phyloP scores from a whole-genome alignment of 441 rosid genomes.

The Adansonia grandidieri region DNA sequence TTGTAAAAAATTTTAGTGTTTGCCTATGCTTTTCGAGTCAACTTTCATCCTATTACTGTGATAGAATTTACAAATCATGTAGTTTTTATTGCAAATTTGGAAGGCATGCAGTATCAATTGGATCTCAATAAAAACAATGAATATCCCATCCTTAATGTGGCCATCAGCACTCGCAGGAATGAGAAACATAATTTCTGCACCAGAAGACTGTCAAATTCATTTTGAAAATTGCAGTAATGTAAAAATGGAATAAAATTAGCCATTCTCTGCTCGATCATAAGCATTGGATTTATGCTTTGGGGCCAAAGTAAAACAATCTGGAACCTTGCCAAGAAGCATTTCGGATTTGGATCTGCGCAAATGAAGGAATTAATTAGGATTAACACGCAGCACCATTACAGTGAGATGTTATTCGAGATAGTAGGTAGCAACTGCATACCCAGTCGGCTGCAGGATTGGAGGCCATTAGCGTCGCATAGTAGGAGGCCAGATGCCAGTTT shows the following conservation, averaged over 20 bases:
- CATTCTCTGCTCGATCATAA: no score
- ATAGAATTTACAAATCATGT: not conserved
- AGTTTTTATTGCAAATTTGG: no score
- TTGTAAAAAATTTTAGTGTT: not conserved
- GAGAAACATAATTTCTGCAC: not conserved
- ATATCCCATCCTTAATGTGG: not conserved
- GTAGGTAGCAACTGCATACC: conserved; percentile 43
- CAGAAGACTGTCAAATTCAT: not conserved
- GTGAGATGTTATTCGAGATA: not conserved
- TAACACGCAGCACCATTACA: not conserved
- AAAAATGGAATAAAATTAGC: no score
- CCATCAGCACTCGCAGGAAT: not conserved
- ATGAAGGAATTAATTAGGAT: conserved; percentile 7
- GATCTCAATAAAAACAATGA: no score
- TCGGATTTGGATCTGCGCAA: conserved; percentile 72
- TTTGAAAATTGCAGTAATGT: no score
- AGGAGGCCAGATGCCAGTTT: conserved; percentile 92
- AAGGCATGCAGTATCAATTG: no score
- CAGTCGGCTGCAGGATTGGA: conserved; percentile 95
- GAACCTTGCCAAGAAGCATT: conserved; percentile 88
- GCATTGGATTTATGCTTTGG: conserved; percentile 90
- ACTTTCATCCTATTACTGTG: not conserved
- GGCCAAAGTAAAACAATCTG: conserved; percentile 85
- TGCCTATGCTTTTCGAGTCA: not conserved
- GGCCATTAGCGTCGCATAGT: conserved; percentile 80